These are phyloP conservation scores for Spongiforma sp. DNA, from an alignment of 1,284 basidiomycete species.

Conservation along the genomic window DNA sequence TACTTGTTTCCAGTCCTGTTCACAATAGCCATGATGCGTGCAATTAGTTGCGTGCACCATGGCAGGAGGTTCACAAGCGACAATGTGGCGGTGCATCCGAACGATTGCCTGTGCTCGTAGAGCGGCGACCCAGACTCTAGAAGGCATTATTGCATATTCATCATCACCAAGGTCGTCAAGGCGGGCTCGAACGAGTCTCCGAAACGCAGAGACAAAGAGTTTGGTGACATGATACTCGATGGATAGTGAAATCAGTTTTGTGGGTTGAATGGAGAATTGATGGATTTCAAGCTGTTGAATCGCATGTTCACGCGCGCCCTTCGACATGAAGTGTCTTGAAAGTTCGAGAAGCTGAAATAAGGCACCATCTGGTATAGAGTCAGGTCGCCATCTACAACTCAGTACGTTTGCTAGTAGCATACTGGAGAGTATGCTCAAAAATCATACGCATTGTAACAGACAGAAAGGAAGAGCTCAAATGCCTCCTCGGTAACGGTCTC, in stretches of 20 bases:
- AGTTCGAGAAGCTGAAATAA: background rate
- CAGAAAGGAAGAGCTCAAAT: background rate
- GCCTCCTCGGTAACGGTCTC: background rate
- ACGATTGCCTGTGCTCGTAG: background rate
- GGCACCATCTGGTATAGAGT: background rate
- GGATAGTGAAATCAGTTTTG: background rate
- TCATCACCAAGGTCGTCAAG: background rate
- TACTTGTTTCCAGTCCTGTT: slow-evolving; percentile 9
- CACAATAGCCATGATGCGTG: background rate
- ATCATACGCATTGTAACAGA: background rate
- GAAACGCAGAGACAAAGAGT: background rate
- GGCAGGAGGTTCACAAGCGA: background rate
- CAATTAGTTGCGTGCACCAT: background rate
- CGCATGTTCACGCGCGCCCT: background rate
- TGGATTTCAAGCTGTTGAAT: background rate
- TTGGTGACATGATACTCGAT: background rate
- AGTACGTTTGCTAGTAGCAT: too few species aligned
- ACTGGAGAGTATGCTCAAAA: background rate
- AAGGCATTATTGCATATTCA: background rate
- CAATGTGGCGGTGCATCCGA: background rate
- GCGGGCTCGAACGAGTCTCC: background rate
- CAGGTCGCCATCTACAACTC: background rate
- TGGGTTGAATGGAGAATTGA: background rate
- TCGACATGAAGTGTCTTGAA: slow-evolving; percentile 4
- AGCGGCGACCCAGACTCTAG: background rate